These are phyloP conservation scores for Aspergillus jensenii DNA, from an alignment of 2,329 filamentous ascomycete species.

Conservation along the genomic window DNA sequence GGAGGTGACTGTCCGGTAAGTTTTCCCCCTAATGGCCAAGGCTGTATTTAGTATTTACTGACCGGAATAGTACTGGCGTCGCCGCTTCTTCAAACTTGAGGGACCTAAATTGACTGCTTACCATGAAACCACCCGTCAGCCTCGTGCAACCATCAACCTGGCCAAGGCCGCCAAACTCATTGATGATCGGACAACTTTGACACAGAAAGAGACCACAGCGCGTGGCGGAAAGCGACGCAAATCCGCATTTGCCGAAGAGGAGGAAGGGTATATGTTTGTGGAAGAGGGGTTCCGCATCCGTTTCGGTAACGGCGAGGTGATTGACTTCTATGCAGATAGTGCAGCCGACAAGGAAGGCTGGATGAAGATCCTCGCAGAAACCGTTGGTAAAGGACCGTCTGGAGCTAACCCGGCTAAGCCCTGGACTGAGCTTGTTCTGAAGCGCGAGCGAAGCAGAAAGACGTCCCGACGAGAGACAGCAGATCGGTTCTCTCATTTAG, in stretches of 20 bases:
- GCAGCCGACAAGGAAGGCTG: slow-evolving; percentile 85
- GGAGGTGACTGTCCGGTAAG: slow-evolving; percentile 96
- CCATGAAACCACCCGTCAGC: slow-evolving; percentile 92
- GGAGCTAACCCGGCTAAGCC: slow-evolving; percentile 49
- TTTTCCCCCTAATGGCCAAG: slow-evolving; percentile 19
- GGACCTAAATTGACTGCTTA: slow-evolving; percentile 92
- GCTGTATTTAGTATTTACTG: slow-evolving; percentile 6
- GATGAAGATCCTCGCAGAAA: slow-evolving; percentile 84
- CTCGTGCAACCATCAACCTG: slow-evolving; percentile 93
- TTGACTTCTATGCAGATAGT: slow-evolving; percentile 96
- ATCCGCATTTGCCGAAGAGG: slow-evolving; percentile 95
- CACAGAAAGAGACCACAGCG: slow-evolving; percentile 77
- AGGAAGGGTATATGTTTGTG: slow-evolving; percentile 99
- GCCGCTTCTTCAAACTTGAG: slow-evolving; percentile 92
- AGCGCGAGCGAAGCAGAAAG: slow-evolving; percentile 43
- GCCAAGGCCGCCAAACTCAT: slow-evolving; percentile 90
- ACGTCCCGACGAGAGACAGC: slow-evolving; percentile 27
- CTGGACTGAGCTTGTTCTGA: slow-evolving; percentile 64
- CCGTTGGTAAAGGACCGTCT: slow-evolving; percentile 56
- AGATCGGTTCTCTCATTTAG: slow-evolving; percentile 24
- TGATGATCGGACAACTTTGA: slow-evolving; percentile 81
- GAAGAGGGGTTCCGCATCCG: slow-evolving; percentile 98
- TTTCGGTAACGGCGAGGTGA: slow-evolving; percentile 96
- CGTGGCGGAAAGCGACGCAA: slow-evolving; percentile 79
- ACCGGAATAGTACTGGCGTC: slow-evolving; percentile 79